Evolutionary conservation across 345 rosid species (phyloP).

Genomic region (Draba incana): DNA sequence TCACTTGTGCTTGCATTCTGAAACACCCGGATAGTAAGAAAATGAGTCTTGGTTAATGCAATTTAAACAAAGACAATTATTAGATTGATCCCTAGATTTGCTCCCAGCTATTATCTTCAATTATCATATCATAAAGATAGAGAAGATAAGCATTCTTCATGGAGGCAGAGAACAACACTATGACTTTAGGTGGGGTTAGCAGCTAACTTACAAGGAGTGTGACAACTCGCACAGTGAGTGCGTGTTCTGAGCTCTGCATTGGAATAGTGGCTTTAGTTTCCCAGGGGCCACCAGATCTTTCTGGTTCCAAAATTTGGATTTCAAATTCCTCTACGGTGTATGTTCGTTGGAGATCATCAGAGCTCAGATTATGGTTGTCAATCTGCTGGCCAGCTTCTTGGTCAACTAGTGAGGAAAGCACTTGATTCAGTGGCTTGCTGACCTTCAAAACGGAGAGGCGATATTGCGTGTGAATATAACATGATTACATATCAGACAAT

Average conservation of each 20-base stretch:
- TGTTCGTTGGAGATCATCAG: conserved; percentile 76
- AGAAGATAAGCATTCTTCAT: conserved; percentile 18
- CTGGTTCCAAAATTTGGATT: conserved; percentile 89
- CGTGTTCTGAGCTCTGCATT: conserved; percentile 96
- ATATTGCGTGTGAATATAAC: conserved; percentile 24
- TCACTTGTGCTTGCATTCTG: conserved; percentile 85
- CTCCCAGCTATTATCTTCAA: conserved; percentile 6
- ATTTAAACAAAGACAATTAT: conserved; percentile 2
- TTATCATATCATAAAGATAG: conserved; percentile 20
- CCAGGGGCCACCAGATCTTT: conserved; percentile 88
- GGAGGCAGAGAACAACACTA: conserved; percentile 29
- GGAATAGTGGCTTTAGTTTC: conserved; percentile 90
- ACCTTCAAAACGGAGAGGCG: conserved; percentile 54
- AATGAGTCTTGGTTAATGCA: conserved; percentile 29
- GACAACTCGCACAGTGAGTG: conserved; percentile 91
- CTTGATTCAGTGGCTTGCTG: conserved; percentile 84
- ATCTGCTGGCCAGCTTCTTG: conserved; percentile 93
- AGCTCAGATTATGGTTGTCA: conserved; percentile 74
- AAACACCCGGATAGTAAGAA: conserved; percentile 31
- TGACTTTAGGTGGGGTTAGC: conserved; percentile 25
- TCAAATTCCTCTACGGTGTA: conserved; percentile 88
- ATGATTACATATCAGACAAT: neutral
- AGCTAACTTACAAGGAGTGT: conserved; percentile 72
- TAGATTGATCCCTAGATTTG: conserved; percentile 23
- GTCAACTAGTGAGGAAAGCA: conserved; percentile 87